Conservation (phyloP, 306 rosid species). For the Prunus armeniaca region DNA sequence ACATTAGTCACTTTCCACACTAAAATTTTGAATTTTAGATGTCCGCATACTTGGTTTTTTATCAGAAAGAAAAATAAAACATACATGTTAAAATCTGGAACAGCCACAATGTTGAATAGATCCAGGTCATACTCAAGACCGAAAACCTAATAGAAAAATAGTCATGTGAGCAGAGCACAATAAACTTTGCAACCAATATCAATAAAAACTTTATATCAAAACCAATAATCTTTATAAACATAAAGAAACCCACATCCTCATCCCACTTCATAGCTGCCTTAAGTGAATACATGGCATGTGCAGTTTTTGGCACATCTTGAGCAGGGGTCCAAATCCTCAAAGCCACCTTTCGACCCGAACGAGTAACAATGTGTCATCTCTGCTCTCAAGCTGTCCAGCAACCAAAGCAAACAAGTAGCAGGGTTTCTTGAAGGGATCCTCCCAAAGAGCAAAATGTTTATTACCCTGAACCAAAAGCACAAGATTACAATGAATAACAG, state of each 20-base stretch:
- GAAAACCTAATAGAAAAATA: conserved; percentile 58
- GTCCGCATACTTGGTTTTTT: neutral
- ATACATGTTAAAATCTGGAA: conserved; percentile 98
- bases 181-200: conserved; percentile 21
- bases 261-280: conserved; percentile 99
- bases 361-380: conserved; percentile 69
- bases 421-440: conserved; percentile 97
- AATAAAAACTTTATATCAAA: conserved; percentile 18
- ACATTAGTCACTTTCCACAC: neutral
- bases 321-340: conserved; percentile 97
- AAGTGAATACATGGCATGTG: conserved; percentile 91
- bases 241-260: conserved; percentile 72
- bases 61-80: conserved; percentile 1
- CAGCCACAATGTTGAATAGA: conserved; percentile 97
- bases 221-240: conserved; percentile 14
- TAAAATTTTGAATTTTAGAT: neutral
- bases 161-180: conserved; percentile 19
- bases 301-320: conserved; percentile 80
- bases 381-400: conserved; percentile 88
- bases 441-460: conserved; percentile 90
- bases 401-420: conserved; percentile 98
- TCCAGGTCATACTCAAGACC: conserved; percentile 98
- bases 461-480: conserved; percentile 64
- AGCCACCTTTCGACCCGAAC: conserved; percentile 76
- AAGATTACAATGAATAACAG: conserved; percentile 18